Evolutionary conservation across 306 rosid genomes (phyloP), one percentile per base, ranked within the genome.

Genomic region (Citrullus amarus): DNA sequence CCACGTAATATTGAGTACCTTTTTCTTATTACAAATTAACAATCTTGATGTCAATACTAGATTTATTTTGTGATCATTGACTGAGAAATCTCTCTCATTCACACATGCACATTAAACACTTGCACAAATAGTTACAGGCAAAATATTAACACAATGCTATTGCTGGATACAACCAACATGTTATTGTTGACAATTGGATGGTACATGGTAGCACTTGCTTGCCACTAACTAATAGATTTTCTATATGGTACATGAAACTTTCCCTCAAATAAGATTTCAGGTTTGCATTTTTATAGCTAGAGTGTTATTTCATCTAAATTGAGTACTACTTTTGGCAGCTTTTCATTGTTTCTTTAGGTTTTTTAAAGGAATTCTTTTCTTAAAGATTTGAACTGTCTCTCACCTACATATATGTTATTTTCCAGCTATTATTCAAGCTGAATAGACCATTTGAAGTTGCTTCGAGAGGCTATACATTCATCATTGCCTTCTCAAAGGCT

Each of bases 351-450:
- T 51, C 12, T 48, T 62, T 32, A 14, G 70, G 5, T 25, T 60
- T 15, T 78, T 6, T 22, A 16, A 11, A 20, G 16, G 25, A 78
- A 60, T 9, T 39, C 11, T 2, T 5, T 68, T 11, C 20, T 43
- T 22, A 67, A 15, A 41, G 75, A 53, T 22, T 48, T 44, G 56
- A 44, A 77, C 41, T n/a, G 55, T 15, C 9, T 53, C 75, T 65
- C 65, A 79, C 54, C 59, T 34, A 15, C 75, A 76, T 76, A 78
- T 76, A 46, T 81, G 81, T 74, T 81, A 78, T 55, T 85, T 84
- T 87, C 82, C 88, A 95, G 99, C 91, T 95, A 69, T 82, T 95
- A 79, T 91, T 95, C 89, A 92, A 92, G 93, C 93, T 95, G 81
- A 88, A 86, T 61, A 97, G 97, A 28, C 91, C 92, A 57, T 82